Evolutionary conservation across 1,139 yeast genomes (phyloP).

Genomic region (Scheffersomyces parashehatae): DNA sequence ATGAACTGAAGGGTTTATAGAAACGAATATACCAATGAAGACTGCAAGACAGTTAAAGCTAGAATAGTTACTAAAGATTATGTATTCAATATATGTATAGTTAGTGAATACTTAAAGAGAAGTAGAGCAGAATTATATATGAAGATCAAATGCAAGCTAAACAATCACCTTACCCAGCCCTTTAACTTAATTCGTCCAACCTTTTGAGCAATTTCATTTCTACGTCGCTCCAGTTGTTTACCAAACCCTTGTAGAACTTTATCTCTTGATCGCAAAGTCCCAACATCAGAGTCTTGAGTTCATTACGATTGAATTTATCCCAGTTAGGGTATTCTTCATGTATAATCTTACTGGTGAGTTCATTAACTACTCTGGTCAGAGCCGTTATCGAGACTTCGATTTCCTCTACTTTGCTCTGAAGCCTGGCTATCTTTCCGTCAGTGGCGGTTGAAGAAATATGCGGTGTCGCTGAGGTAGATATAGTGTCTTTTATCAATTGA

Average conservation of each 20-base stretch:
- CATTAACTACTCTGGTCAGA: slow-evolving; percentile 50
- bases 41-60: no score
- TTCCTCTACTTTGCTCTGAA: slow-evolving; percentile 33
- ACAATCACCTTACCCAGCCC: background rate
- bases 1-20: no score
- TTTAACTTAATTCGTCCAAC: slow-evolving; percentile 31
- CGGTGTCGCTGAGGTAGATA: slow-evolving; percentile 46
- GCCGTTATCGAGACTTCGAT: slow-evolving; percentile 56
- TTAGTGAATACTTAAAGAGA: no score
- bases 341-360: slow-evolving; percentile 68
- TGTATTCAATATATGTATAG: no score
- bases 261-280: slow-evolving; percentile 77
- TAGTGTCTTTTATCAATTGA: slow-evolving; percentile 46
- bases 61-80: no score
- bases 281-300: slow-evolving; percentile 69
- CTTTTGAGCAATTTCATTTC: slow-evolving; percentile 46
- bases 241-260: slow-evolving; percentile 69
- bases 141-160: no score
- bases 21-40: no score
- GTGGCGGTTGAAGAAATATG: slow-evolving; percentile 42
- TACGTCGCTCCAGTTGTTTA: slow-evolving; percentile 69
- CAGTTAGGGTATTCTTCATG: slow-evolving; percentile 82
- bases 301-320: slow-evolving; percentile 77
- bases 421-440: slow-evolving; percentile 35
- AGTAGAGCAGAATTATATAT: no score